Percentiles rank a stretch among this genome's conserved stretches.
phyloP scores from a whole-genome alignment of 2,329 filamentous ascomycete genomes.

The Cercospora sp. region DNA sequence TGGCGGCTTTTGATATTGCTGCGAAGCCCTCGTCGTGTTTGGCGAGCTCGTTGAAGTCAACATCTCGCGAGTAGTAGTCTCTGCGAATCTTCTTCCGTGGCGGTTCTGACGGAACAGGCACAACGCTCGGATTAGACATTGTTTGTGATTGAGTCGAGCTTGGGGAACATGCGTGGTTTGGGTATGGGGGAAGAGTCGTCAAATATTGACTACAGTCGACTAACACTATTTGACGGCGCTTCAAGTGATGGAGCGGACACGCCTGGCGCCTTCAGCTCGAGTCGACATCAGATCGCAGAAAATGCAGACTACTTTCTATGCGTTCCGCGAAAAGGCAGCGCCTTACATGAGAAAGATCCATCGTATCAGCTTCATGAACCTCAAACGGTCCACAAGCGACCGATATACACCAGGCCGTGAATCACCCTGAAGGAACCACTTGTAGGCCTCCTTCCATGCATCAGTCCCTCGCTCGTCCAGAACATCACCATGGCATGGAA shows the following conservation, averaged over 20 bases:
- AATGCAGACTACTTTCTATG: neutral
- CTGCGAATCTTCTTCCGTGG: conserved; percentile 6
- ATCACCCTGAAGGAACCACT: conserved; percentile 17
- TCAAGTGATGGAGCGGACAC: neutral
- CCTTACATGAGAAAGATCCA: conserved; percentile 19
- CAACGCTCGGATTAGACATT: neutral
- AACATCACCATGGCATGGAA: conserved; percentile 23
- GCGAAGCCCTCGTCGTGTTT: conserved; percentile 60
- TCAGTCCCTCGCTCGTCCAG: conserved; percentile 9
- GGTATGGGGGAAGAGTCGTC: neutral
- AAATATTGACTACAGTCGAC: neutral
- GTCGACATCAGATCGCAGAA: neutral
- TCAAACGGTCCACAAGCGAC: conserved; percentile 10
- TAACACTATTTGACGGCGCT: neutral
- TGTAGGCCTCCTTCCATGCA: conserved; percentile 19
- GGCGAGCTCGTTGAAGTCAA: conserved; percentile 65
- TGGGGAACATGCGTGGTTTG: neutral
- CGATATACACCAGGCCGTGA: conserved; percentile 4
- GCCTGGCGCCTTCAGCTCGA: neutral
- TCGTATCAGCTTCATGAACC: conserved; percentile 16
- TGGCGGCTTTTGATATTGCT: conserved; percentile 47
- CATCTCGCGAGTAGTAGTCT: conserved; percentile 54
- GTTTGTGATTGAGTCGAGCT: neutral
- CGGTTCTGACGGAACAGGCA: neutral
- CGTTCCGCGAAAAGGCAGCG: neutral